A percentile compares a stretch with the other conserved stretches of the same genome.
These are phyloP conservation scores for Ustilago trichophora DNA, from an alignment of 1,284 basidiomycete species.

Conservation along the genomic window DNA sequence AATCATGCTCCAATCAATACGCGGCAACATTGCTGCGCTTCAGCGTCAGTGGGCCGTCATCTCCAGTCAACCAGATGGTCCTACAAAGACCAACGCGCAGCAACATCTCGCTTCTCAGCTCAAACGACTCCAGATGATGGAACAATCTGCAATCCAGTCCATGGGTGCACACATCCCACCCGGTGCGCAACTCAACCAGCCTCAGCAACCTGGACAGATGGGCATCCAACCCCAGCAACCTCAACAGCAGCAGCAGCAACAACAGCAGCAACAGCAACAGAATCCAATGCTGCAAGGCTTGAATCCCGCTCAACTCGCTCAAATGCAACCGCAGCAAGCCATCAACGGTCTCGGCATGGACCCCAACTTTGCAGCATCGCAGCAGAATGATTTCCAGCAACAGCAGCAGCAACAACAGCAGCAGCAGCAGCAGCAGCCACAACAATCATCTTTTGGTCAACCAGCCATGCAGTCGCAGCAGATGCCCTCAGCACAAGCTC, in stretches of 20 bases:
- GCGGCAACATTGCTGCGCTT: slow-evolving; percentile 50
- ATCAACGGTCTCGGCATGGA: slow-evolving; percentile 28
- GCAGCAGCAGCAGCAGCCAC: slow-evolving; percentile 20
- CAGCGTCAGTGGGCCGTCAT: slow-evolving; percentile 61
- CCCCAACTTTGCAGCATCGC: slow-evolving; percentile 13
- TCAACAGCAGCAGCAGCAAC: slow-evolving; percentile 16
- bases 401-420: slow-evolving; percentile 13
- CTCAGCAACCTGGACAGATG: slow-evolving; percentile 27
- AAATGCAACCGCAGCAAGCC: slow-evolving; percentile 23
- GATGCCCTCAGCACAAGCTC: slow-evolving; percentile 12
- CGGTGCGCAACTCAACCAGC: slow-evolving; percentile 33
- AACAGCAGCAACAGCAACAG: slow-evolving; percentile 11
- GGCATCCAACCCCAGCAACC: slow-evolving; percentile 17
- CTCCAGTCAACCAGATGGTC: slow-evolving; percentile 53
- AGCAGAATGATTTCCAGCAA: slow-evolving; percentile 20
- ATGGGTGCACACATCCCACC: slow-evolving; percentile 44
- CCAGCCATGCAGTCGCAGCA: slow-evolving; percentile 31
- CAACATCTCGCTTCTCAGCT: slow-evolving; percentile 55
- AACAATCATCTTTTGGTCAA: slow-evolving; percentile 17
- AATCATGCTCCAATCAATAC: slow-evolving; percentile 45
- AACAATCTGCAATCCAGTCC: slow-evolving; percentile 35
- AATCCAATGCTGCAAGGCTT: slow-evolving; percentile 27
- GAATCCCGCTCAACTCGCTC: slow-evolving; percentile 19
- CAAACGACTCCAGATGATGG: slow-evolving; percentile 51
- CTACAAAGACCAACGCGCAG: slow-evolving; percentile 52